Percentiles rank a stretch among this genome's conserved stretches.
These are phyloP conservation scores for Tephrocybe sp. DNA, from an alignment of 768 basidiomycete species.

Conservation along the genomic window DNA sequence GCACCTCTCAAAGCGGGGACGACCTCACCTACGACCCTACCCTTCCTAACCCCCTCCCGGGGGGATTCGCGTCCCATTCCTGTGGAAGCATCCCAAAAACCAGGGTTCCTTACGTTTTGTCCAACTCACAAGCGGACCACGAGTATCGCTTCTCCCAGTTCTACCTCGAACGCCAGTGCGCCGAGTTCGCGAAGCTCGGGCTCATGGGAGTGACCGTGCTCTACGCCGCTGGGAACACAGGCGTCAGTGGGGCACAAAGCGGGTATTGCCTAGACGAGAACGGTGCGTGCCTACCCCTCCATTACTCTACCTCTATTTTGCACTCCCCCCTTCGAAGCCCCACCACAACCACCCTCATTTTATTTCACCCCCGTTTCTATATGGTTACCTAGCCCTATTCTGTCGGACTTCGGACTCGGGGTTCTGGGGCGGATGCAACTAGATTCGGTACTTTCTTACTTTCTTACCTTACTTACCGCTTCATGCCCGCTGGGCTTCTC, in stretches of 20 bases:
- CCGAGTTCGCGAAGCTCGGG: constrained; percentile 49
- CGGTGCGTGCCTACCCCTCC: constrained; percentile 20
- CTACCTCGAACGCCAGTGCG: constrained; percentile 44
- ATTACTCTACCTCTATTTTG: neutral
- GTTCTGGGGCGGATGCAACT: neutral
- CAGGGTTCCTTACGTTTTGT: constrained; percentile 43
- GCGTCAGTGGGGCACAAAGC: constrained; percentile 35
- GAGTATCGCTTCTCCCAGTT: constrained; percentile 34
- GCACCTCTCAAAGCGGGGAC: constrained; percentile 33
- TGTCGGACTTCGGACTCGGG: neutral
- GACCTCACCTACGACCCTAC: constrained; percentile 32
- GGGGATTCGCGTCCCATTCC: constrained; percentile 28
- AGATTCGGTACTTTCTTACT: neutral
- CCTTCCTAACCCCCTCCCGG: constrained; percentile 29
- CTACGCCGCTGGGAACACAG: constrained; percentile 40
- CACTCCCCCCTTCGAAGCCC: neutral
- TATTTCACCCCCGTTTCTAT: neutral
- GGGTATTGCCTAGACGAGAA: constrained; percentile 38
- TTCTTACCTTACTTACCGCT: neutral
- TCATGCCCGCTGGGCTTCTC: neutral
- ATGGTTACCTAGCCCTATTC: no score
- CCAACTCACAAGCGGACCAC: constrained; percentile 37
- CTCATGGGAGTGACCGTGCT: constrained; percentile 48
- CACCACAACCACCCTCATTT: neutral
- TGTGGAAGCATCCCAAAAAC: constrained; percentile 39